phyloP scores from a whole-genome alignment of 2,329 filamentous ascomycete species.

The Trichophyton mentagrophytes region DNA sequence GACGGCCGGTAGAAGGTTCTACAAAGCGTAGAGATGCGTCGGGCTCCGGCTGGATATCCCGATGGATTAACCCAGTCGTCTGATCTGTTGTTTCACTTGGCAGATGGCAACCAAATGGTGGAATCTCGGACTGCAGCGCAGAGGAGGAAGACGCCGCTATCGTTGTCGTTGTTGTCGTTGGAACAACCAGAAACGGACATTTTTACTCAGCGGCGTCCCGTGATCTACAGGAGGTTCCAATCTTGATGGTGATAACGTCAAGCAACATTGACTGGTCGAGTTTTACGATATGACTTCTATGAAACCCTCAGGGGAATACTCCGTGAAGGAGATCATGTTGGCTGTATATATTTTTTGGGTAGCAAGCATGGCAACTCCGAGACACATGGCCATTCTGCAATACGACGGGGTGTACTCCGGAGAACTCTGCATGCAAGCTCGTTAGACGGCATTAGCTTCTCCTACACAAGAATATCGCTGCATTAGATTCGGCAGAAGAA shows the following conservation, averaged over 20 bases:
- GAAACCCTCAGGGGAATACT: not conserved
- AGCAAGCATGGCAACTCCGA: not conserved
- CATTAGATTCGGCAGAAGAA: not conserved
- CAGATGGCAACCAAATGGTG: not conserved
- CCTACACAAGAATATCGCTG: not conserved
- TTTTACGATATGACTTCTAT: not conserved
- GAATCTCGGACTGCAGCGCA: not conserved
- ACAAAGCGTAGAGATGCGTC: not conserved
- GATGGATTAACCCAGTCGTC: not conserved
- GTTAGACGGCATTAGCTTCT: not conserved
- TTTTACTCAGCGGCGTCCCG: not conserved
- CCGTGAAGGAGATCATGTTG: not conserved
- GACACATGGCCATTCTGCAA: not conserved
- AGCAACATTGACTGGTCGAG: not conserved
- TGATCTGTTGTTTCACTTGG: conserved; percentile 1
- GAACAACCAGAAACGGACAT: not conserved
- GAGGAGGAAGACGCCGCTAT: not conserved
- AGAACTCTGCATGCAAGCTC: not conserved
- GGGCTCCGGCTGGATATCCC: not conserved
- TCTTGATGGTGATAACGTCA: not conserved
- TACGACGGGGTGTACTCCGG: not conserved
- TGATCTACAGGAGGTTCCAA: not conserved
- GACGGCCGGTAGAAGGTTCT: not conserved
- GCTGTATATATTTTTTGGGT: not conserved
- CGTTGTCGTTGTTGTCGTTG: not conserved